phyloP scores from a whole-genome alignment of 78 protist species.

The Chrysochromulina parva region DNA sequence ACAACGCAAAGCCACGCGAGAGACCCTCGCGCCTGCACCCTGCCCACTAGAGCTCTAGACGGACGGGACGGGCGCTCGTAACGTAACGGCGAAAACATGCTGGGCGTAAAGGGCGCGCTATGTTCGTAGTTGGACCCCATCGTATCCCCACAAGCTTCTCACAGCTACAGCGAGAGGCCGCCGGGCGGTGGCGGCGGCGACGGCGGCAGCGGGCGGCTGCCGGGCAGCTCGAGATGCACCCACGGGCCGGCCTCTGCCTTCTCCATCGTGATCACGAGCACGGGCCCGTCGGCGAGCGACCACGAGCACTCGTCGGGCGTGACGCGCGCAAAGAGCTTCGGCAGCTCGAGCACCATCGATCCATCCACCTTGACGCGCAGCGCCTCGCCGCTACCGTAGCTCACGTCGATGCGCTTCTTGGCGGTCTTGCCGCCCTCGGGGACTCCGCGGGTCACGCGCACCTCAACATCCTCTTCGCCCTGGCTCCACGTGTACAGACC shows the following conservation, averaged over 20 bases:
- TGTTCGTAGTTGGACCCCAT: too few species aligned
- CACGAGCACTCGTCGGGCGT: neutral
- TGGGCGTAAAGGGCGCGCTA: too few species aligned
- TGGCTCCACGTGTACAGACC: neutral
- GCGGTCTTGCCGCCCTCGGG: neutral
- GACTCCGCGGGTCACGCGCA: neutral
- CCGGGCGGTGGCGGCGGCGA: too few species aligned
- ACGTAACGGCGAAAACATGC: too few species aligned
- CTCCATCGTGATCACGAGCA: neutral
- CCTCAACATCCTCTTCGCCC: conserved; percentile 13
- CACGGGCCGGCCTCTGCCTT: neutral
- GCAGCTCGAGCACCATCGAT: neutral
- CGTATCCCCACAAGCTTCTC: too few species aligned
- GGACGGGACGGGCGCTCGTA: too few species aligned
- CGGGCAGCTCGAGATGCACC: neutral
- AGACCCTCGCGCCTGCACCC: too few species aligned
- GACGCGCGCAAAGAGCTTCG: neutral
- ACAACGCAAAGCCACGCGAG: too few species aligned
- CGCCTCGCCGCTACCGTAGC: neutral
- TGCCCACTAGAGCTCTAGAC: too few species aligned
- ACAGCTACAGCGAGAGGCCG: too few species aligned
- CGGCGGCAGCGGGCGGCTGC: too few species aligned
- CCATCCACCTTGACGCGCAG: neutral
- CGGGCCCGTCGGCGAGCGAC: neutral
- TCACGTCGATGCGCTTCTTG: neutral